phyloP scores from a whole-genome alignment of 1,139 yeast species.

The Protomyces pachydermus region DNA sequence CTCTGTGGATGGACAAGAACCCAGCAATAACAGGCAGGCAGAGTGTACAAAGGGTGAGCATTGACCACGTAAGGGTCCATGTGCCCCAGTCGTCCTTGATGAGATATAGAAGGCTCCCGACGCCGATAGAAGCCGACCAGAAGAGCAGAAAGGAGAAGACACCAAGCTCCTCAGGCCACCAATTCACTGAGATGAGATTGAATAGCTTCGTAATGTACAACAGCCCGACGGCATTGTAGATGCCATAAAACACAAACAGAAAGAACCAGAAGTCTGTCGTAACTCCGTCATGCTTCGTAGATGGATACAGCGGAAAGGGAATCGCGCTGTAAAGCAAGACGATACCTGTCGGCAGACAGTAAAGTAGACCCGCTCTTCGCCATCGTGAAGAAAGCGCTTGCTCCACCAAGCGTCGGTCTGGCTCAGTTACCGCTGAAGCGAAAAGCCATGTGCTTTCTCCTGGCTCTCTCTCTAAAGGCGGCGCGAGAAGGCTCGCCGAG shows the following conservation, averaged over 20 bases:
- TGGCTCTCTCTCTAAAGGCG: not conserved
- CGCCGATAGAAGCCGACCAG: constrained; percentile 28
- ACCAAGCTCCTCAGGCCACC: constrained; percentile 29
- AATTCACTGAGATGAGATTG: constrained; percentile 30
- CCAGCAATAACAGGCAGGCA: constrained; percentile 14
- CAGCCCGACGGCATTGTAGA: constrained; percentile 30
- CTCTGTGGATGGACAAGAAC: constrained; percentile 5
- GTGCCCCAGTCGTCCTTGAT: constrained; percentile 23
- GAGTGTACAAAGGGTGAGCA: constrained; percentile 29
- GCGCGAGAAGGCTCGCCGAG: not conserved
- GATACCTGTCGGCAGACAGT: constrained; percentile 19
- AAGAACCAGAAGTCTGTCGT: constrained; percentile 30
- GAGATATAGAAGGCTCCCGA: constrained; percentile 25
- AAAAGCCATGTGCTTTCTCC: constrained; percentile 15
- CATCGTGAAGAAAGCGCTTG: constrained; percentile 15
- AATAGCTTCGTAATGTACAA: constrained; percentile 31
- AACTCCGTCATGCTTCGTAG: not conserved
- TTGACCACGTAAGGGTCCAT: constrained; percentile 29
- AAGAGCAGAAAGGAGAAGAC: constrained; percentile 28
- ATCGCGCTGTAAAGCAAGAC: constrained; percentile 16
- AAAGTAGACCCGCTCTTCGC: constrained; percentile 9
- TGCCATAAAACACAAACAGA: constrained; percentile 29
- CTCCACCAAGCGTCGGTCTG: constrained; percentile 4
- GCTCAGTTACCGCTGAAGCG: constrained; percentile 9
- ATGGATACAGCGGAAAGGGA: constrained; percentile 13